Percentiles rank a stretch among this genome's conserved stretches.
Conservation (phyloP, 306 rosid genomes). For the Cicer cuneatum region DNA sequence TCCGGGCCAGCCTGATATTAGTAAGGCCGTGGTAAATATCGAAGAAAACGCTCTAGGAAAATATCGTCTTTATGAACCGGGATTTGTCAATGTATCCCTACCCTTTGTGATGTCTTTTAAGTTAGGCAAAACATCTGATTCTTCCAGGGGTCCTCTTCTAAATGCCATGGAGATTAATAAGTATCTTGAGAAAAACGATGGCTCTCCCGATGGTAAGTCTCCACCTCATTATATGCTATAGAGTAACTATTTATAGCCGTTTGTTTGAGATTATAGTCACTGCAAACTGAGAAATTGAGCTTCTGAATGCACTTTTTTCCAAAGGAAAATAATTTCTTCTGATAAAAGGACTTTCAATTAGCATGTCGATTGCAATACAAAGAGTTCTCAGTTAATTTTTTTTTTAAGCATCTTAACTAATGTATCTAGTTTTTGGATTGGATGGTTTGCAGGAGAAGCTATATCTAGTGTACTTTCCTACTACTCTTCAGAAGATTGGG, state of each 20-base stretch:
- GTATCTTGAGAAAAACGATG: conserved; percentile 78
- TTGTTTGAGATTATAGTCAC: neutral
- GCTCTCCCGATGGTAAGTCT: conserved; percentile 80
- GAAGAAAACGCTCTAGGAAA: conserved; percentile 94
- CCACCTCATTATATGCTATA: neutral
- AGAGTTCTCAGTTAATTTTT: conserved; percentile 17
- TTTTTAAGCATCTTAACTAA: conserved; percentile 29
- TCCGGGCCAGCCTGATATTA: conserved; percentile 71
- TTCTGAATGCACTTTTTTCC: neutral
- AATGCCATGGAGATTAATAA: conserved; percentile 94
- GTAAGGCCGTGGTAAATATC: conserved; percentile 84
- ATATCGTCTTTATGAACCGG: conserved; percentile 91
- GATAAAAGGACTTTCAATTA: neutral
- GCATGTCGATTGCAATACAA: conserved; percentile 3
- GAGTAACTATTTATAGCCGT: conserved; percentile 12
- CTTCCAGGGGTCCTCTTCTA: conserved; percentile 83
- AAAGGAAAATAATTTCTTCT: neutral
- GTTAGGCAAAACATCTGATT: conserved; percentile 83
- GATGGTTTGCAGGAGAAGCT: conserved; percentile 62
- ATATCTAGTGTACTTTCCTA: conserved; percentile 65
- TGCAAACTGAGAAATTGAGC: neutral
- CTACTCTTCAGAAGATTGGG: conserved; percentile 73
- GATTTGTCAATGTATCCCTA: conserved; percentile 72
- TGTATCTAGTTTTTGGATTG: conserved; percentile 48
- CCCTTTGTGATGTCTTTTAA: conserved; percentile 82